Conservation (phyloP, 345 rosid genomes). For the Aurinia saxatilis region DNA sequence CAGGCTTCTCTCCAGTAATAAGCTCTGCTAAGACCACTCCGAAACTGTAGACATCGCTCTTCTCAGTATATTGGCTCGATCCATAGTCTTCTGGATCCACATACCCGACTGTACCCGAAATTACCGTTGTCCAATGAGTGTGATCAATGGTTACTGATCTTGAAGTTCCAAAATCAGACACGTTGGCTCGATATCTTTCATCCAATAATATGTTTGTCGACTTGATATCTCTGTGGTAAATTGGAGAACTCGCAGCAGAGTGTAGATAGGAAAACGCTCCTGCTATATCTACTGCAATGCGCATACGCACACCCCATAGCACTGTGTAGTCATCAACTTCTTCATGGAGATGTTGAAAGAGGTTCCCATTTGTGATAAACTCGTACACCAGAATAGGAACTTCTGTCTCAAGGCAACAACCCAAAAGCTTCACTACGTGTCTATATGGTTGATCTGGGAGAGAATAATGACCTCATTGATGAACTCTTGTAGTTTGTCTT, state of each 20-base stretch:
- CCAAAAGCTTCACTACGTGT: constrained; percentile 20
- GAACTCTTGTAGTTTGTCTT: constrained; percentile 15
- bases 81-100: constrained; percentile 24
- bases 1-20: constrained; percentile 27
- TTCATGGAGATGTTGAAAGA: constrained; percentile 10
- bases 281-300: constrained; percentile 9
- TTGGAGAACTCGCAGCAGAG: constrained; percentile 11
- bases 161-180: constrained; percentile 21
- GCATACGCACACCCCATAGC: constrained; percentile 16
- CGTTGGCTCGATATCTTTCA: constrained; percentile 17
- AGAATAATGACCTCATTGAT: constrained; percentile 19
- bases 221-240: constrained; percentile 24
- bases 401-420: constrained; percentile 12
- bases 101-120: constrained; percentile 8
- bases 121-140: constrained; percentile 18
- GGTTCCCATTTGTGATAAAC: too few species aligned
- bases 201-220: constrained; percentile 22
- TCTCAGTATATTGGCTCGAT: constrained; percentile 24
- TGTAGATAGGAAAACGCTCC: constrained; percentile 21
- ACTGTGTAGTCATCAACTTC: not conserved
- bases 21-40: constrained; percentile 54
- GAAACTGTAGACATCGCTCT: constrained; percentile 68
- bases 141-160: constrained; percentile 9
- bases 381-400: constrained; percentile 10
- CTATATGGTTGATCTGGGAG: constrained; percentile 21